These are phyloP conservation scores for Trypanosoma theileri DNA, from an alignment of 208 protist species.

Conservation along the genomic window DNA sequence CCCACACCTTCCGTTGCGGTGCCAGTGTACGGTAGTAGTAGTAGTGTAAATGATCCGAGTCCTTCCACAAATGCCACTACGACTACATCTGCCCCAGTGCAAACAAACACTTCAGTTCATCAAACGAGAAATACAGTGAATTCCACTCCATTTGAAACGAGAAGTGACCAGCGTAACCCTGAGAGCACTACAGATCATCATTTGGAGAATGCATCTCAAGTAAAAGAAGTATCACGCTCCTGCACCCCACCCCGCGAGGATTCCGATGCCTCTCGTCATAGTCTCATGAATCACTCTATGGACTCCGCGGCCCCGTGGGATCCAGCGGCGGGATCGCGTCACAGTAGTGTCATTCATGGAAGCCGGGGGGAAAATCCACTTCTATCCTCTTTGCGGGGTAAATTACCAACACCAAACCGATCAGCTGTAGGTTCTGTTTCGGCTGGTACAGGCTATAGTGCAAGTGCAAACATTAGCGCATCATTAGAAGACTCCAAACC, in stretches of 20 bases:
- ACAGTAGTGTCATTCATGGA: conserved; percentile 37
- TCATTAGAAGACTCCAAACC: conserved; percentile 20
- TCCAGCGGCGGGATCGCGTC: conserved; percentile 37
- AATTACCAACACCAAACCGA: conserved; percentile 30
- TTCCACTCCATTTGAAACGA: not conserved
- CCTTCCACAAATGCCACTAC: not conserved
- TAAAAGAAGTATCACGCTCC: conserved; percentile 45
- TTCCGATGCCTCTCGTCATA: conserved; percentile 34
- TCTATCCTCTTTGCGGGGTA: conserved; percentile 37
- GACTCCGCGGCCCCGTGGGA: conserved; percentile 75
- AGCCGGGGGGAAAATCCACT: conserved; percentile 67
- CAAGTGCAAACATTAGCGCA: conserved; percentile 25
- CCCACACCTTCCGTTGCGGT: not conserved
- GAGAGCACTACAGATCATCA: not conserved
- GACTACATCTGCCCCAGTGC: conserved; percentile 1
- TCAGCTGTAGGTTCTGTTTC: conserved; percentile 24
- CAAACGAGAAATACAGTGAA: not conserved
- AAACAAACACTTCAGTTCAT: not conserved
- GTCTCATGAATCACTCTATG: conserved; percentile 44
- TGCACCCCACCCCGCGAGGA: conserved; percentile 72
- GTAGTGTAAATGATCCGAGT: conserved; percentile 4
- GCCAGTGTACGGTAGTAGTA: not conserved
- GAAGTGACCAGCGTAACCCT: not conserved
- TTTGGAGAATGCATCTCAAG: conserved; percentile 12
- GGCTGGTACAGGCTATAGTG: conserved; percentile 19